Evolutionary conservation across 768 basidiomycete genomes (phyloP).

Genomic region (Glaciozyma martinii): DNA sequence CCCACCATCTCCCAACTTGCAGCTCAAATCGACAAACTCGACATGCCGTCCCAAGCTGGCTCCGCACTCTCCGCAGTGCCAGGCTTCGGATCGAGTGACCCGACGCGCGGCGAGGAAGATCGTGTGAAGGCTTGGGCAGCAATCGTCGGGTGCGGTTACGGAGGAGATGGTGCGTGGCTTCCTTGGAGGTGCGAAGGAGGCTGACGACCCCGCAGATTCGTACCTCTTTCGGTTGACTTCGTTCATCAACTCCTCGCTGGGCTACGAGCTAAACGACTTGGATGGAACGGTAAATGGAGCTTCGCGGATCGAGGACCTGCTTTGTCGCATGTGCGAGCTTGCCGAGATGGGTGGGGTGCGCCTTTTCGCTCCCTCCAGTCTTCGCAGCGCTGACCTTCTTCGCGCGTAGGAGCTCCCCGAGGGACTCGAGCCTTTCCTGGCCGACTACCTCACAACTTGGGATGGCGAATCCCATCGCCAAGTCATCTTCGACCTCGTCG

Average conservation of each 20-base stretch:
- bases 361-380: background rate
- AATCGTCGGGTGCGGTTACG: background rate
- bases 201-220: background rate
- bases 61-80: background rate
- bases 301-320: background rate
- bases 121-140: background rate
- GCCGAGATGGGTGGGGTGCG: constrained; percentile 15
- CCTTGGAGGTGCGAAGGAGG: background rate
- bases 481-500: constrained; percentile 6
- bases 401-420: constrained; percentile 13
- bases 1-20: background rate
- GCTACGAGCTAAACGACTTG: background rate
- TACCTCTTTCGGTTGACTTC: background rate
- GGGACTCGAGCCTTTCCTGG: background rate
- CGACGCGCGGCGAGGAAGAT: background rate
- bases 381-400: background rate
- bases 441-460: background rate
- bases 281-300: background rate
- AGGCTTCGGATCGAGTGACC: background rate
- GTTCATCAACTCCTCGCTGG: background rate
- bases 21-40: background rate
- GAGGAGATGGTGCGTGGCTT: constrained; percentile 3
- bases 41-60: background rate
- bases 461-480: background rate
- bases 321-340: background rate